A percentile compares a stretch with the other conserved stretches of the same genome.
phyloP scores from a whole-genome alignment of 2,329 filamentous ascomycete species.

The Colletotrichum tropicale region DNA sequence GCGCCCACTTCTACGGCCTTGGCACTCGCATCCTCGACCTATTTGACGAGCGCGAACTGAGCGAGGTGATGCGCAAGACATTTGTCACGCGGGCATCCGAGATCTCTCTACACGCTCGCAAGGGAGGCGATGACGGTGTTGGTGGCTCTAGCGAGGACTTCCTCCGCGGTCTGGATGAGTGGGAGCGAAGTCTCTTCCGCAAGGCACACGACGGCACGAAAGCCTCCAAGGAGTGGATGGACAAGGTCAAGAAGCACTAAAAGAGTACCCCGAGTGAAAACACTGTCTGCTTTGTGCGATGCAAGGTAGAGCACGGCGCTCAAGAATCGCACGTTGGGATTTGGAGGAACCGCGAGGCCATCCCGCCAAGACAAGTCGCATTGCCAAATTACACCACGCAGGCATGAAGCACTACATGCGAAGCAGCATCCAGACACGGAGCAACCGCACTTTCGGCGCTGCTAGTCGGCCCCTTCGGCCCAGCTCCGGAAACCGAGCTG shows the following conservation, averaged over 20 bases:
- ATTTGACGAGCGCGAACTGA: constrained; percentile 82
- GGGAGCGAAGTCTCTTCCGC: constrained; percentile 79
- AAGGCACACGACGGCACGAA: constrained; percentile 77
- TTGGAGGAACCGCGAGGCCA: background rate
- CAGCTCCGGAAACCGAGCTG: background rate
- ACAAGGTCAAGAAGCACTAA: constrained; percentile 51
- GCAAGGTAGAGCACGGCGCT: too few species aligned
- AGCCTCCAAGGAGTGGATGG: constrained; percentile 72
- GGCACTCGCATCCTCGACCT: constrained; percentile 86
- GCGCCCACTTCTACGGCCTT: constrained; percentile 86
- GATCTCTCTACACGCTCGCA: constrained; percentile 87
- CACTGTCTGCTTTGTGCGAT: background rate
- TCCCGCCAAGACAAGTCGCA: background rate
- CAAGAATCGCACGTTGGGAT: background rate
- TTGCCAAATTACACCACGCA: background rate
- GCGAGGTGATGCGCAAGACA: constrained; percentile 75
- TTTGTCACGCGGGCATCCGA: constrained; percentile 83
- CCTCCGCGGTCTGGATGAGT: constrained; percentile 86
- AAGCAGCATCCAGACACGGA: background rate
- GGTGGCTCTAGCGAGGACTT: constrained; percentile 78
- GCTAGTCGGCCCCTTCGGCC: background rate
- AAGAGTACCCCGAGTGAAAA: background rate
- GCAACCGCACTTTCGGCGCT: background rate
- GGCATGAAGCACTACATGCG: background rate
- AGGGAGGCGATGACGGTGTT: constrained; percentile 71